Evolutionary conservation across 257 asterid genomes (phyloP), one percentile per base, ranked within the genome.

Genomic region (Solanum infundibuliforme): DNA sequence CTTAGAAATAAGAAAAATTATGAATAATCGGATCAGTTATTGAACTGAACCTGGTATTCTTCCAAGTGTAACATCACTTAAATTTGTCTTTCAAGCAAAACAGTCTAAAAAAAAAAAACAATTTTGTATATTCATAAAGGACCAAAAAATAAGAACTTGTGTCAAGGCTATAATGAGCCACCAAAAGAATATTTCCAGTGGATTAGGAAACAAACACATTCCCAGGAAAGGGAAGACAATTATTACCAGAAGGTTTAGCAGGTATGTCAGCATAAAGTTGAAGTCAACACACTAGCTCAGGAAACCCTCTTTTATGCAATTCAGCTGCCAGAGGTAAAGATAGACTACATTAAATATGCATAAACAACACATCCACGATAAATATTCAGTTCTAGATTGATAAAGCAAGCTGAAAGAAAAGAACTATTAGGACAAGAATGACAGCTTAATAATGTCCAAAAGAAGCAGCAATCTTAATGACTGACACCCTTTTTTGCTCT

Each of bases 261-360:
- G 98, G 95, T 94, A 94, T 95, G 92, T 91, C 96, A 92, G 95
- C 97, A 95, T 88, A 93, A 92, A 93, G 94, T 92, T 90, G 94
- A 93, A 93, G 93, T 96, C 99, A 94, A 93, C 92, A 93, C 91
- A 93, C 92, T 92, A 94, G 94, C 96, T 92, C 97, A 95, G 95
- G 94, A 90, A 95, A 95, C 92, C 96, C 95, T 91, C 96, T 93
- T 88, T 92, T 91, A 92, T 92, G 96, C 95, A 92, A 90, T 92
- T 91, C 93, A 94, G 96, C 99, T 94, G 97, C 95, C 94, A 94
- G 92, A 92, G 93, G 94, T 91, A 95, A 94, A 96, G 96, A 94
- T 92, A 93, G 92, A 94, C 91, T 89, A 89, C 91, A 95, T 96
- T 89, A 96, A 95, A 89, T 86, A 88, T 87, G 93, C 89, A 91